Evolutionary conservation across 805 yeast genomes (phyloP).

Genomic region (Spathaspora sp.): DNA sequence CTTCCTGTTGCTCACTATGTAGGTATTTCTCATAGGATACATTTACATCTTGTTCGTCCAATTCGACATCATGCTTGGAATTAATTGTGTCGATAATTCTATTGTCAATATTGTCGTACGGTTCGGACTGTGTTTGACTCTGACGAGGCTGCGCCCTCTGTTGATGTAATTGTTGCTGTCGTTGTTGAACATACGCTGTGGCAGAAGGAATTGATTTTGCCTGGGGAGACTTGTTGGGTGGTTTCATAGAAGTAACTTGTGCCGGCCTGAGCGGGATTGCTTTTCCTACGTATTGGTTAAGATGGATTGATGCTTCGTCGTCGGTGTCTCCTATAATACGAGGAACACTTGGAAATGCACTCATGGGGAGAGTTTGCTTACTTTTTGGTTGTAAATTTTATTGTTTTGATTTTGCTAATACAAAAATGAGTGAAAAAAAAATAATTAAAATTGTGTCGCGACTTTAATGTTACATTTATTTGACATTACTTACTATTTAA

Average conservation of each 20-base stretch:
- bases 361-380: slow-evolving; percentile 10
- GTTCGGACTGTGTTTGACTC: neutral
- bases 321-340: slow-evolving; percentile 35
- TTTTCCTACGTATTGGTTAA: slow-evolving; percentile 34
- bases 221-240: neutral
- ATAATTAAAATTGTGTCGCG: neutral
- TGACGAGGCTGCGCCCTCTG: too few species aligned
- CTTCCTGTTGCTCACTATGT: neutral
- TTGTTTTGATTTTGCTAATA: neutral
- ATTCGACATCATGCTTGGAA: neutral
- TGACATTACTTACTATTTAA: too few species aligned
- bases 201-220: neutral
- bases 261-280: slow-evolving; percentile 24
- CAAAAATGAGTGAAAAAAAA: too few species aligned
- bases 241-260: neutral
- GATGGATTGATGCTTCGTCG: slow-evolving; percentile 40
- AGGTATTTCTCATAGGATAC: slow-evolving; percentile 3
- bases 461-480: too few species aligned
- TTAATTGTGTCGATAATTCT: neutral
- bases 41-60: slow-evolving; percentile 3
- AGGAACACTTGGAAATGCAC: slow-evolving; percentile 34
- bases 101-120: neutral
- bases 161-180: neutral
- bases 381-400: neutral
- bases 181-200: neutral